A percentile compares a stretch with the other conserved stretches of the same genome.
These are phyloP conservation scores for Alternaria sp. DNA, from an alignment of 2,329 filamentous ascomycete species.

Conservation along the genomic window DNA sequence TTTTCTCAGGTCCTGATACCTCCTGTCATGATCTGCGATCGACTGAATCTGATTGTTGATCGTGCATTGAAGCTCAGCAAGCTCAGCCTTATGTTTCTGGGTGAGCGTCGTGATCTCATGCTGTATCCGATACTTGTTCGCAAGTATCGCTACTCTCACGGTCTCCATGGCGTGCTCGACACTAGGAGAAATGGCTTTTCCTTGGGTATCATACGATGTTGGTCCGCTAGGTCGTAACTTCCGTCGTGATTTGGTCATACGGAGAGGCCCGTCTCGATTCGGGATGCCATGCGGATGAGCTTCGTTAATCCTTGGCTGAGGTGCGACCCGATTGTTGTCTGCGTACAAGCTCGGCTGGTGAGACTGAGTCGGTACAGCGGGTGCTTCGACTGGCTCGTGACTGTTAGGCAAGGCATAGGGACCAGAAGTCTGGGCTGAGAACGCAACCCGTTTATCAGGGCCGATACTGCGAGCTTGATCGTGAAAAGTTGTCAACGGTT, in stretches of 20 bases:
- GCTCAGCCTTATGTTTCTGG: slow-evolving; percentile 15
- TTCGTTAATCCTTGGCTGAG: neutral
- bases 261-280: neutral
- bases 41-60: slow-evolving; percentile 14
- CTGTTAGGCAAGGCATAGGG: neutral
- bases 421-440: neutral
- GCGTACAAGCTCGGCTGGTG: neutral
- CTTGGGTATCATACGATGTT: neutral
- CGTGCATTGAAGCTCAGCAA: slow-evolving; percentile 15
- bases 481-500: neutral
- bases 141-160: slow-evolving; percentile 17
- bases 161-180: slow-evolving; percentile 18
- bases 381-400: neutral
- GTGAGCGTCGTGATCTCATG: slow-evolving; percentile 11
- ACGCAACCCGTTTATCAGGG: neutral
- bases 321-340: neutral
- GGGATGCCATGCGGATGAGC: slow-evolving; percentile 1
- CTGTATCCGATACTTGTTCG: slow-evolving; percentile 18
- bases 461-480: neutral
- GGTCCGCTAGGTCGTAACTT: slow-evolving; percentile 2
- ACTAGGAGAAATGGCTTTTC: neutral
- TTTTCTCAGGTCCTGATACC: slow-evolving; percentile 7
- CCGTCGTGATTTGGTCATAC: slow-evolving; percentile 21
- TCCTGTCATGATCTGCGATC: slow-evolving; percentile 20
- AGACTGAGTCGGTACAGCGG: neutral